A percentile compares a stretch with the other conserved stretches of the same genome.
These are phyloP conservation scores for Trametes sanguinea DNA, from an alignment of 768 basidiomycete genomes.

Conservation along the genomic window DNA sequence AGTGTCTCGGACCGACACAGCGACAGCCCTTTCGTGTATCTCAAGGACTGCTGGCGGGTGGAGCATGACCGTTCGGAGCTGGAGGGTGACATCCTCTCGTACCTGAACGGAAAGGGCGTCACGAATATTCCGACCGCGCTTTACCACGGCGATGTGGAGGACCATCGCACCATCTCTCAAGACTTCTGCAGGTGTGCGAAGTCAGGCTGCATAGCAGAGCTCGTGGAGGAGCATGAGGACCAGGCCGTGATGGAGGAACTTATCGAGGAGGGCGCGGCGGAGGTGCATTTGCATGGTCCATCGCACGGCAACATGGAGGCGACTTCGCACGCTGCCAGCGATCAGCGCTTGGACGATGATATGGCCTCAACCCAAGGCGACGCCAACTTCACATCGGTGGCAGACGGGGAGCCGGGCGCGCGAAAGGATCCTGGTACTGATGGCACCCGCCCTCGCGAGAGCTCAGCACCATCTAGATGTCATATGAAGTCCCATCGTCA, in stretches of 20 bases:
- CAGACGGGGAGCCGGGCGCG: too few relatives aligned
- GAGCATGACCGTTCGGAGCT: not conserved
- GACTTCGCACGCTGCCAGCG: too few relatives aligned
- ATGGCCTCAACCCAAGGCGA: too few relatives aligned
- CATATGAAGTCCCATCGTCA: not conserved
- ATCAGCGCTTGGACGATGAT: too few relatives aligned
- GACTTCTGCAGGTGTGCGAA: not conserved
- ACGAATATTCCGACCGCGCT: not conserved
- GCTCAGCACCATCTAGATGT: not conserved
- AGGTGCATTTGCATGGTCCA: too few relatives aligned
- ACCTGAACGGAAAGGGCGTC: not conserved
- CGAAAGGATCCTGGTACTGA: too few relatives aligned
- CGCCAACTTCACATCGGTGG: too few relatives aligned
- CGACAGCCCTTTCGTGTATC: not conserved
- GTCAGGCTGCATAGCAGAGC: not conserved
- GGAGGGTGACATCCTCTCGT: not conserved
- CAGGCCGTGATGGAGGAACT: too few relatives aligned
- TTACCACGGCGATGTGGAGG: constrained; percentile 5
- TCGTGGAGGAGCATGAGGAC: too few relatives aligned
- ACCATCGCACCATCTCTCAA: not conserved
- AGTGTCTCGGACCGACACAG: not conserved
- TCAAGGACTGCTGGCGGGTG: constrained; percentile 15
- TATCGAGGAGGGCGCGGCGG: too few relatives aligned
- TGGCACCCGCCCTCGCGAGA: too few relatives aligned
- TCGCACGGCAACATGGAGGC: too few relatives aligned